These are phyloP conservation scores for Pseudogymnoascus sp. DNA, from an alignment of 2,329 filamentous ascomycete genomes.

Conservation along the genomic window DNA sequence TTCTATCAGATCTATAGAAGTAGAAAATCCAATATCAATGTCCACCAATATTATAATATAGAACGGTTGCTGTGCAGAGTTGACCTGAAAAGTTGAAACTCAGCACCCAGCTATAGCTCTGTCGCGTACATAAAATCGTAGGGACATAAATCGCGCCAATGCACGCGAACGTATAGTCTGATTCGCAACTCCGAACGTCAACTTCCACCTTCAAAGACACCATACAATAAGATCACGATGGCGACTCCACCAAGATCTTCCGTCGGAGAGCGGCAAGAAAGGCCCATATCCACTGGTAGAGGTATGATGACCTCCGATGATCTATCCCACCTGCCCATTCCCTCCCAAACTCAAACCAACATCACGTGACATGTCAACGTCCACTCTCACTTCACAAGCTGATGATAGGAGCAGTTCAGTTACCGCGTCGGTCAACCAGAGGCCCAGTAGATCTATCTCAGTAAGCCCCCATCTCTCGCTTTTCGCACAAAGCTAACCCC, in stretches of 20 bases:
- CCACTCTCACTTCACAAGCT: conserved; percentile 4
- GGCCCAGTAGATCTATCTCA: conserved; percentile 72
- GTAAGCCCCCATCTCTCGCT: conserved; percentile 42
- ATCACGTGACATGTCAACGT: neutral
- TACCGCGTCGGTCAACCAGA: conserved; percentile 62
- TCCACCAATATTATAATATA: neutral
- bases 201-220: neutral
- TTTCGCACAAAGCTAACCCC: conserved; percentile 11
- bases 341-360: neutral
- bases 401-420: conserved; percentile 4
- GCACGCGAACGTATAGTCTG: conserved; percentile 1
- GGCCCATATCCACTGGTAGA: neutral
- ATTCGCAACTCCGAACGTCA: neutral
- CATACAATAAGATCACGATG: neutral
- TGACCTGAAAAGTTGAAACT: neutral
- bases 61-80: neutral
- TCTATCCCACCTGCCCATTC: neutral
- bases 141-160: neutral
- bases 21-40: neutral
- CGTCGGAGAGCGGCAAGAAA: neutral
- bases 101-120: neutral
- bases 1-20: conserved; percentile 7
- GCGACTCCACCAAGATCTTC: conserved; percentile 5
- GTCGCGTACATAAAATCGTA: neutral
- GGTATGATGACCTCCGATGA: neutral